Evolutionary conservation across 345 rosid species (phyloP).

Genomic region (Dovyalis caffra): DNA sequence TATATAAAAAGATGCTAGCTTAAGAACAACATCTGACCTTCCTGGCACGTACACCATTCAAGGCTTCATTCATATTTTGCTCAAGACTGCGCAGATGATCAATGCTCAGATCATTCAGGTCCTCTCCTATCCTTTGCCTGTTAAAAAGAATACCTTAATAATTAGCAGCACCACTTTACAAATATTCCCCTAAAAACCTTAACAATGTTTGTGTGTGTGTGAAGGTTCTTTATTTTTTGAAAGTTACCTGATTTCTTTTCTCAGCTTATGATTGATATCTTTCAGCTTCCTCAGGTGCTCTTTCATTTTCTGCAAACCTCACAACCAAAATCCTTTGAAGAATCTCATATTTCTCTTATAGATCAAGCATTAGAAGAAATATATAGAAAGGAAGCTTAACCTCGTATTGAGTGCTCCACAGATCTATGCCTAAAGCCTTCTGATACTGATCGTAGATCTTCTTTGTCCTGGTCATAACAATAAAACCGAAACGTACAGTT

Average conservation of each 20-base stretch:
- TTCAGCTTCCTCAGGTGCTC: slow-evolving; percentile 43
- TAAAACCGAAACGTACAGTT: neutral
- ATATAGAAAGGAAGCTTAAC: slow-evolving; percentile 19
- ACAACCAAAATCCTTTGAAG: neutral
- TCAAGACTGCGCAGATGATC: slow-evolving; percentile 47
- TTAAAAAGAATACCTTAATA: neutral
- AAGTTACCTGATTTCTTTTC: slow-evolving; percentile 48
- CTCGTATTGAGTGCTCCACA: slow-evolving; percentile 59
- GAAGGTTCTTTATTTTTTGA: neutral
- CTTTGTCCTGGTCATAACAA: slow-evolving; percentile 35
- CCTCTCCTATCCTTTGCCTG: slow-evolving; percentile 61
- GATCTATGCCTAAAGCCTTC: slow-evolving; percentile 41
- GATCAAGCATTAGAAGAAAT: neutral
- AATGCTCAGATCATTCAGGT: slow-evolving; percentile 35
- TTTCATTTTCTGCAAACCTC: slow-evolving; percentile 53
- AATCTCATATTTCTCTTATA: neutral
- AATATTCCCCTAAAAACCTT: neutral
- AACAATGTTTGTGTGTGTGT: neutral
- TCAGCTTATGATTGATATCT: slow-evolving; percentile 47
- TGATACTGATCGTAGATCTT: slow-evolving; percentile 49
- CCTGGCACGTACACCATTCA: slow-evolving; percentile 36
- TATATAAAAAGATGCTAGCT: neutral
- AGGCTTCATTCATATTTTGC: slow-evolving; percentile 34
- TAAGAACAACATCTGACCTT: slow-evolving; percentile 33
- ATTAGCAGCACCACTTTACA: neutral